These are phyloP conservation scores for Daldinia bambusicola DNA, from an alignment of 495 filamentous ascomycete genomes.

Conservation along the genomic window DNA sequence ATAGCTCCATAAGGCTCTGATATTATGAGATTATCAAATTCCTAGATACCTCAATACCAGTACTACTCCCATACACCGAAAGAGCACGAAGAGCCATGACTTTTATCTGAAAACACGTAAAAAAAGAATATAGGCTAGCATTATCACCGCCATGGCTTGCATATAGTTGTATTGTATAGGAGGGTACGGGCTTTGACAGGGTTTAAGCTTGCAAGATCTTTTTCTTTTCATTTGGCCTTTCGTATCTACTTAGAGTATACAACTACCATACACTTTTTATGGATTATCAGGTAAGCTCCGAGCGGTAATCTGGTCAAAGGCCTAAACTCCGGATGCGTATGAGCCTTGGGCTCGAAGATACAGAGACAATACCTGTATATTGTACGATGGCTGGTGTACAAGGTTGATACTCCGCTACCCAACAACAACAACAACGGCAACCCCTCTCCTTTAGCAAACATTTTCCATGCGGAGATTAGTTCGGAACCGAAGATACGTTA, in stretches of 20 bases:
- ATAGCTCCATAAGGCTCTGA: slow-evolving; percentile 24
- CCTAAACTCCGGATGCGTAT: neutral
- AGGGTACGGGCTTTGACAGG: neutral
- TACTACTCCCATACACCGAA: neutral
- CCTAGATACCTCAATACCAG: neutral
- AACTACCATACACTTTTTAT: neutral
- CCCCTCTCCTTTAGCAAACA: slow-evolving; percentile 31
- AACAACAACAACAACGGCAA: slow-evolving; percentile 37
- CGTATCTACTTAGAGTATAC: neutral
- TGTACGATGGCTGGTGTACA: slow-evolving; percentile 20
- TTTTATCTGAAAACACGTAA: neutral
- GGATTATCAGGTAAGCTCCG: neutral
- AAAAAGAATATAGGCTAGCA: neutral
- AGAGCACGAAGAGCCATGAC: neutral
- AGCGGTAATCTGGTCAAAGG: neutral
- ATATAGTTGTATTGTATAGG: neutral
- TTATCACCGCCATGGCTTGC: neutral
- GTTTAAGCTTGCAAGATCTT: neutral
- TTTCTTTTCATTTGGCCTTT: neutral
- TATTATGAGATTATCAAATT: slow-evolving; percentile 17
- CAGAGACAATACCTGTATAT: neutral
- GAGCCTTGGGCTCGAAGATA: slow-evolving; percentile 3
- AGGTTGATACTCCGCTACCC: slow-evolving; percentile 33
- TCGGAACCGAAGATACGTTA: slow-evolving; percentile 34
- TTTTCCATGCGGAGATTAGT: slow-evolving; percentile 19